Conservation (phyloP, 257 asterid species). For the Cordia subcordata region DNA sequence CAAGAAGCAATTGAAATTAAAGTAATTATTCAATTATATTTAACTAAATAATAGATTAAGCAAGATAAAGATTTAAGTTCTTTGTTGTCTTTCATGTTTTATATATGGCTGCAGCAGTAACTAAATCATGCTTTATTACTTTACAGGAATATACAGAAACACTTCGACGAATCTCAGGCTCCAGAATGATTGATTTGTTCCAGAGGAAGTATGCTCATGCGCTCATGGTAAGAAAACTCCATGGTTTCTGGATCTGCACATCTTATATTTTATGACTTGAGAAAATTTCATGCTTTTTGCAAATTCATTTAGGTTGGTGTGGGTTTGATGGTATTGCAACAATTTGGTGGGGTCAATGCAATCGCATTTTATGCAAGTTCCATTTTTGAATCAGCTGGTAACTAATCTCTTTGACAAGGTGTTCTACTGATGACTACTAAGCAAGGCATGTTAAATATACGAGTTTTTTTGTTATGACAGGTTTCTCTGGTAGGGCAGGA, state of each 20-base stretch:
- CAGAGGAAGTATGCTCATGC: conserved; percentile 71
- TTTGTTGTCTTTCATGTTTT: neutral
- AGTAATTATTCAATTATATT: conserved; percentile 26
- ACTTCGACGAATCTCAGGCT: conserved; percentile 41
- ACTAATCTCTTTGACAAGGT: conserved; percentile 5
- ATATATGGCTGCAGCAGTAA: neutral
- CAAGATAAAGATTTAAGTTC: neutral
- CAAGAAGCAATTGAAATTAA: conserved; percentile 74
- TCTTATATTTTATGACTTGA: neutral
- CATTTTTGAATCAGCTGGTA: conserved; percentile 80
- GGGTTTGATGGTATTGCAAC: conserved; percentile 92
- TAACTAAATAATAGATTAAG: neutral
- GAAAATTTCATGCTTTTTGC: neutral
- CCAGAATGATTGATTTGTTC: conserved; percentile 64
- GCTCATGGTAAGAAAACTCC: conserved; percentile 43
- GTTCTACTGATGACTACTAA: conserved; percentile 3
- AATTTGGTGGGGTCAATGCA: conserved; percentile 84
- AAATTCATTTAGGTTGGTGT: conserved; percentile 64
- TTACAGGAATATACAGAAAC: conserved; percentile 64
- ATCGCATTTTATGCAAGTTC: conserved; percentile 85
- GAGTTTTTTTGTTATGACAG: conserved; percentile 33
- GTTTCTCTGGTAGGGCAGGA: conserved; percentile 64
- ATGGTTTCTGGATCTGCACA: neutral
- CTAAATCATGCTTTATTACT: neutral
- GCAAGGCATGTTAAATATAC: neutral